Conservation (phyloP, 1,139 yeast species). For the Eremothecium sinecaudum region DNA sequence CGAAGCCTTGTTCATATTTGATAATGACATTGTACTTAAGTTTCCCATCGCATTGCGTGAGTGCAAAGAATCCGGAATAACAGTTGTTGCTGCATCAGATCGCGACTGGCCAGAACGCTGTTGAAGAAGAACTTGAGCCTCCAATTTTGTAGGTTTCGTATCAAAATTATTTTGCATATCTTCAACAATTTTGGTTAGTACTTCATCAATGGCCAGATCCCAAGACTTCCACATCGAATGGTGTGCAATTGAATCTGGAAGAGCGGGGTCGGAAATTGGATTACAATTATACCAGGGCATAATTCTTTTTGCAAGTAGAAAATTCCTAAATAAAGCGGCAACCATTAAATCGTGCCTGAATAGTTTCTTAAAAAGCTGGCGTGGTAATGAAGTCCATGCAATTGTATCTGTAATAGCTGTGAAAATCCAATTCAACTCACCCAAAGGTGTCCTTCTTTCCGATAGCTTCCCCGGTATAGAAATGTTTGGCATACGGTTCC, state of each 20-base stretch:
- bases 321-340: constrained; percentile 90
- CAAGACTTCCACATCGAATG: constrained; percentile 98
- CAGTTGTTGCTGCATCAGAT: constrained; percentile 16
- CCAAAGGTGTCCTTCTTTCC: constrained; percentile 89
- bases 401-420: constrained; percentile 97
- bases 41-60: constrained; percentile 29
- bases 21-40: constrained; percentile 25
- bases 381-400: constrained; percentile 89
- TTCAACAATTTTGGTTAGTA: constrained; percentile 56
- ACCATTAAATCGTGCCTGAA: constrained; percentile 95
- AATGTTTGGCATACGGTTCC: constrained; percentile 41
- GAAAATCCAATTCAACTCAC: constrained; percentile 94
- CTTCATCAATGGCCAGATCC: constrained; percentile 96
- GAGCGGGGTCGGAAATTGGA: constrained; percentile 88
- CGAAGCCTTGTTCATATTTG: constrained; percentile 10
- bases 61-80: constrained; percentile 20
- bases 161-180: constrained; percentile 27
- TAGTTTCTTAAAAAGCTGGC: constrained; percentile 79
- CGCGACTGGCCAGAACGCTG: constrained; percentile 20
- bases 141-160: constrained; percentile 9
- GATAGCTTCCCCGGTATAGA: constrained; percentile 83
- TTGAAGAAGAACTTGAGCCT: constrained; percentile 20
- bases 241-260: constrained; percentile 69
- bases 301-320: constrained; percentile 79
- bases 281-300: constrained; percentile 93